Base-by-base conservation (phyloP, 257 asterid genomes). In the Euphrasia confusa region DNA sequence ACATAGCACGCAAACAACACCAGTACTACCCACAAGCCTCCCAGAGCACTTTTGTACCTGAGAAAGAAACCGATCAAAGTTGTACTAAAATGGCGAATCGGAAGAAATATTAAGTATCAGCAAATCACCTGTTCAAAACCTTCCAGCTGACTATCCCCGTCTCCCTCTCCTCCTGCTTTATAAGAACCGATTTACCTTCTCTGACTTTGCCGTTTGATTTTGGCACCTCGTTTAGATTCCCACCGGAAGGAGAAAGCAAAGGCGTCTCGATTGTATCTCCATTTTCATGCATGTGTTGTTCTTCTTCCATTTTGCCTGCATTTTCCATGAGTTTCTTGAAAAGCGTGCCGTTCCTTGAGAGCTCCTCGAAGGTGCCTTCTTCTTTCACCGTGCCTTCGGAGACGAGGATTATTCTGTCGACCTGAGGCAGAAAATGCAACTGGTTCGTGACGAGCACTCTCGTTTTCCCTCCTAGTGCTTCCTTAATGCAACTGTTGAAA, bases 371-470 rank as follows among this genome's bases (percentile, higher is more conserved):
- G 59, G 91, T 77, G 47, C 97, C 97, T 67, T 86, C 89, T 78
- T 89, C 97, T 78, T 81, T 86, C 70, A 89, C 88, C 79, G 45
- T 75, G 58, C 97, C 92, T 63, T 86, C 89, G 13, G 83, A 77
- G 61, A 89, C 80, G 77, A 89, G 71, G 73, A 89, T 68, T 65
- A 86, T 84, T 70, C 80, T 72, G 74, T 89, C 97, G 63, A 86
- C 94, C 57, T 83, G 94, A 30, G 97, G 86, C 64, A 89, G 94
- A 75, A 89, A 86, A 71, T 89, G 92, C 63, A 86, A 78, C 80
- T 89, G 97, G 73, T 89, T 89, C 60, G 94, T 89, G 75, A 89
- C 94, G 28, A 89, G 87, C 64, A 89, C 91, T 76, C 97, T 75
- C 6, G 97, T 89, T 77, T 84, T 89, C 45, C 95, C 95, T 64